Conservation (phyloP, 768 basidiomycete genomes). For the Macrolepiota dolichaula region DNA sequence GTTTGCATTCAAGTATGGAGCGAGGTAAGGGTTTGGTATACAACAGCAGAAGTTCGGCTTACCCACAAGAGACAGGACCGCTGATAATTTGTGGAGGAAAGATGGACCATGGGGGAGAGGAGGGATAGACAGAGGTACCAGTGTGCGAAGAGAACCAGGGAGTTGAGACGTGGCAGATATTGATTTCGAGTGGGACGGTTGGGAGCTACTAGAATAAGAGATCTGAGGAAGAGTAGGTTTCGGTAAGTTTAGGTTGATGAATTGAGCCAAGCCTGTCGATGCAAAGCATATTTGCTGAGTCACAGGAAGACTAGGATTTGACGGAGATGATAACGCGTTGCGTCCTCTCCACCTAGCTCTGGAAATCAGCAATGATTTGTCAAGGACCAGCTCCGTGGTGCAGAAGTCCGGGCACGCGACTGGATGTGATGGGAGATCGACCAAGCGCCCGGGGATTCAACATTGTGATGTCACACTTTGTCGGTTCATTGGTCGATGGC, state of each 20-base stretch:
- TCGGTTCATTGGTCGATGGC: no score
- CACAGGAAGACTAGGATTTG: neutral
- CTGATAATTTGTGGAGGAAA: slow-evolving; percentile 62
- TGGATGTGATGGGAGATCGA: no score
- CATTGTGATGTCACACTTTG: no score
- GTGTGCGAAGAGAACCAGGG: neutral
- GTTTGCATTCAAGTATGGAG: slow-evolving; percentile 37
- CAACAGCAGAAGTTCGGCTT: neutral
- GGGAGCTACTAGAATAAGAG: neutral
- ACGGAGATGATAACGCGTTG: no score
- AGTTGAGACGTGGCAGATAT: neutral
- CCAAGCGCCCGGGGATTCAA: no score
- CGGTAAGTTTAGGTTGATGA: neutral
- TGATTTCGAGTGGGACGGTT: neutral
- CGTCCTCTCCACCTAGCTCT: no score
- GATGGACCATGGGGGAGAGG: slow-evolving; percentile 73
- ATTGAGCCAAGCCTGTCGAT: no score
- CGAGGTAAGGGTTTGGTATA: neutral
- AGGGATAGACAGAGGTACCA: neutral
- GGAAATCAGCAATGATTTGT: no score
- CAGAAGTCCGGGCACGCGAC: no score
- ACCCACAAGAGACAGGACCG: neutral
- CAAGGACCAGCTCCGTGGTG: no score
- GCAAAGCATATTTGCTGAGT: neutral
- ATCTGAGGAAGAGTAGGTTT: neutral